Conservation (phyloP, 2,329 filamentous ascomycete genomes). For the Cladosporium velox region DNA sequence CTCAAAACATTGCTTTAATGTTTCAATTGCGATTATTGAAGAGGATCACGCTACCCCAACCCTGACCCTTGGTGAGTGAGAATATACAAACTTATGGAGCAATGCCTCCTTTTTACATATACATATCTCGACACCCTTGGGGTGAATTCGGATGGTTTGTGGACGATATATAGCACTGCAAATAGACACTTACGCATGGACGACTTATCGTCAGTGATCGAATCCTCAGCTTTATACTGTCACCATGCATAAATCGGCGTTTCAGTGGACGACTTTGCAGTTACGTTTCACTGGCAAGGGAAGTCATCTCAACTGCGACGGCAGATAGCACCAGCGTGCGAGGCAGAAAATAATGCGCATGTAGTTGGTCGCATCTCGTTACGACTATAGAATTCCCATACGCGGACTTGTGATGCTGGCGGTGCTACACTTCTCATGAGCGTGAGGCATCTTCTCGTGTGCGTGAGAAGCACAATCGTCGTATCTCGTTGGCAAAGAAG, state of each 20-base stretch:
- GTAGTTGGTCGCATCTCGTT: background rate
- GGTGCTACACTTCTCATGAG: background rate
- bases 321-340: background rate
- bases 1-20: background rate
- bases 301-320: background rate
- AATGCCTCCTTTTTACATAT: background rate
- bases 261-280: background rate
- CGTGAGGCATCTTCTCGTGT: background rate
- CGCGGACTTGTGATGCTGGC: background rate
- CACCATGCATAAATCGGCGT: background rate
- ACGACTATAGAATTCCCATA: background rate
- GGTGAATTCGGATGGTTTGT: background rate
- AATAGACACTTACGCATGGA: no score
- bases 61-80: background rate
- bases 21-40: background rate
- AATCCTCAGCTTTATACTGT: no score
- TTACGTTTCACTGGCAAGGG: background rate
- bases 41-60: background rate
- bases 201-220: background rate
- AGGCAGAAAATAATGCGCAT: background rate
- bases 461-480: background rate
- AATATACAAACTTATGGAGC: background rate
- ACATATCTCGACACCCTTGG: background rate
- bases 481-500: background rate
- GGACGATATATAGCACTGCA: background rate